phyloP scores from a whole-genome alignment of 805 yeast genomes.

The Hanseniaspora mollemarum region DNA sequence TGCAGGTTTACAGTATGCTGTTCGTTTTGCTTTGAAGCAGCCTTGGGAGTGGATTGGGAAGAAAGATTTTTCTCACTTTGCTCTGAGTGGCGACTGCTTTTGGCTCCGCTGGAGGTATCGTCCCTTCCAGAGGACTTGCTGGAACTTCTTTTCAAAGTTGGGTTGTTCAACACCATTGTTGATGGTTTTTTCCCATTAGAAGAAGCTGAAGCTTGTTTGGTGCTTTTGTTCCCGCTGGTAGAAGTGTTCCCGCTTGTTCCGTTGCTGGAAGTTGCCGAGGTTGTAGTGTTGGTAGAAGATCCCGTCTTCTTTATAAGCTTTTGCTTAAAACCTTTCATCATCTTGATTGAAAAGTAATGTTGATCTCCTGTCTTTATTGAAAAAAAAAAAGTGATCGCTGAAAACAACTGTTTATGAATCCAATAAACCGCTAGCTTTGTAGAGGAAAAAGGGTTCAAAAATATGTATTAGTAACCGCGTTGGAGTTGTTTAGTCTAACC shows the following conservation, averaged over 20 bases:
- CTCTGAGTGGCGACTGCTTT: neutral
- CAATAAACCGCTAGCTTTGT: too few relatives aligned
- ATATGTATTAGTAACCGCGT: too few relatives aligned
- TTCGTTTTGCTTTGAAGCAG: neutral
- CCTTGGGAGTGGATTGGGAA: neutral
- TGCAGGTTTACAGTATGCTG: neutral
- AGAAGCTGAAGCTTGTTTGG: neutral
- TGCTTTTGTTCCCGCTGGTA: neutral
- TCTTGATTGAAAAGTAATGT: too few relatives aligned
- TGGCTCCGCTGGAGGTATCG: neutral
- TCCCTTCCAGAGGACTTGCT: neutral
- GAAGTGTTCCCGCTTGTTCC: neutral
- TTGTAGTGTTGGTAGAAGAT: conserved; percentile 1
- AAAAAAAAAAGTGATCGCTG: neutral
- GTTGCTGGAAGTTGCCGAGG: too few relatives aligned
- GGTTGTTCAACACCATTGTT: neutral
- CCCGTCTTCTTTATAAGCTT: conserved; percentile 32
- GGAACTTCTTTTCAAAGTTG: neutral
- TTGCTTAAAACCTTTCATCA: conserved; percentile 69
- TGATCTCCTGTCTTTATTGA: neutral
- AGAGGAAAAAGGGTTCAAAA: too few relatives aligned
- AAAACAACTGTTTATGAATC: too few relatives aligned
- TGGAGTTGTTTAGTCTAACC: too few relatives aligned
- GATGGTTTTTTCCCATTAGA: neutral
- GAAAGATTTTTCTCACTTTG: neutral